Evolutionary conservation across 148 eudicot species (phyloP), one percentile per base, ranked within the genome.

Genomic region (Drosera capensis): DNA sequence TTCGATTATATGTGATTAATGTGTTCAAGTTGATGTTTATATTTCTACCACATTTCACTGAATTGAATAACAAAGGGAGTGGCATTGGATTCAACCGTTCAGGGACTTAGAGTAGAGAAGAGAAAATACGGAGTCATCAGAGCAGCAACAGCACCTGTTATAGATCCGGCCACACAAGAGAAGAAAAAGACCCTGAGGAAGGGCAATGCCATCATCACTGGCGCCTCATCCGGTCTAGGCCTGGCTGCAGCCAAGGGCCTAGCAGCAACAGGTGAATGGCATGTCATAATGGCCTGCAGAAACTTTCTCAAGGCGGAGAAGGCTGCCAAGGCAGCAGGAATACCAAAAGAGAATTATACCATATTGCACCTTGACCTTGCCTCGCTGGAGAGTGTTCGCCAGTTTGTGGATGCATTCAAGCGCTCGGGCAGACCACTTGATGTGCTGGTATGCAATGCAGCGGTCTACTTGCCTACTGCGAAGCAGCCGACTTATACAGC

Each of bases 191-290:
- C 86, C 11, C 62, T 83, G 7, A 67, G 94, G 48, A 77, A 88
- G 54, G 94, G 94, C 46, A 74, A 37, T 54, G 96, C 71, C n/a
- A 56, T 88, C 5, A 77, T 88, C 60, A 88, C 96, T 1, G 94
- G 96, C 14, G 92, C 96, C 41, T 88, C 96, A 26, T 88, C 96
- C 0, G 96, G 96, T 14, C 48, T 88, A 43, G 96, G 96, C 20
- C 76, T 88, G 30, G 94, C 96, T 39, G 73, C 96, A 3, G 96
- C 94, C 3, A 88, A 77, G 57, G 80, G 83, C 8, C 64, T 88
- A 11, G 76, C 84, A 8, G 63, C 65, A 28, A 51, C 73, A 7
- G 94, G 86, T 18, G 57, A 88, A 55, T 88, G 96, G 94, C 77
- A 88, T 18, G 68, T 88, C 0, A 80, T 67, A 24, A 83, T 88